Conservation (phyloP, 2,329 filamentous ascomycete genomes). For the Furcasterigmium sp. region DNA sequence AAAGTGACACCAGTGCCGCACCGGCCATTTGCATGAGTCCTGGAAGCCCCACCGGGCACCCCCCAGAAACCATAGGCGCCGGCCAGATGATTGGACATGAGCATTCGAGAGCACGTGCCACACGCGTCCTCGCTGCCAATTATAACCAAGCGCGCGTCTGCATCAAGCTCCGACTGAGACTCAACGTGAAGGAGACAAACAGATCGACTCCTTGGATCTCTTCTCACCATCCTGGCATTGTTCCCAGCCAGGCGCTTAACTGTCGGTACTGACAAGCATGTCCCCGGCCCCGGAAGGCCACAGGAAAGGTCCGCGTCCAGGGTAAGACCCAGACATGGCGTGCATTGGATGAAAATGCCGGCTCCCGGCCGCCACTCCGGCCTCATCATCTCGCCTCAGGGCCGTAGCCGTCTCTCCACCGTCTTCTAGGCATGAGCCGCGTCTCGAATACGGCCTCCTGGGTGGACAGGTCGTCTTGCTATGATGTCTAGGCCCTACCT, state of each 20-base stretch:
- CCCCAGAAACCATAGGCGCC: slow-evolving; percentile 10
- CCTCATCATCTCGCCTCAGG: not conserved
- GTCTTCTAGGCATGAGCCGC: not conserved
- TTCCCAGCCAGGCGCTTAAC: not conserved
- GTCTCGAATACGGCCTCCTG: not conserved
- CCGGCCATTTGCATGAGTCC: too few species aligned
- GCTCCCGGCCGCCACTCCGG: not conserved
- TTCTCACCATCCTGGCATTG: slow-evolving; percentile 1
- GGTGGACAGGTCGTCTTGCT: slow-evolving; percentile 2
- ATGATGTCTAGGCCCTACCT: not conserved
- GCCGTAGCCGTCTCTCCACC: not conserved
- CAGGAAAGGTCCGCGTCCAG: not conserved
- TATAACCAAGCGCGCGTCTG: slow-evolving; percentile 13
- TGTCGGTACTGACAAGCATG: not conserved
- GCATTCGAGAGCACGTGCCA: slow-evolving; percentile 2
- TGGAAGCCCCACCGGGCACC: not conserved
- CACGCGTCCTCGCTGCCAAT: slow-evolving; percentile 8
- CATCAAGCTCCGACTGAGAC: not conserved
- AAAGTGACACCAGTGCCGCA: too few species aligned
- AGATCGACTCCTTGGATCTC: not conserved
- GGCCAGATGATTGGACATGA: slow-evolving; percentile 7
- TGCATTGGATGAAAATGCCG: not conserved
- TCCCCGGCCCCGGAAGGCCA: not conserved
- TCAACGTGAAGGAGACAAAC: not conserved
- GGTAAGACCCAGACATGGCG: not conserved